Evolutionary conservation across 768 basidiomycete species (phyloP), one percentile per base, ranked within the genome.

Genomic region (Trametes cubensis): DNA sequence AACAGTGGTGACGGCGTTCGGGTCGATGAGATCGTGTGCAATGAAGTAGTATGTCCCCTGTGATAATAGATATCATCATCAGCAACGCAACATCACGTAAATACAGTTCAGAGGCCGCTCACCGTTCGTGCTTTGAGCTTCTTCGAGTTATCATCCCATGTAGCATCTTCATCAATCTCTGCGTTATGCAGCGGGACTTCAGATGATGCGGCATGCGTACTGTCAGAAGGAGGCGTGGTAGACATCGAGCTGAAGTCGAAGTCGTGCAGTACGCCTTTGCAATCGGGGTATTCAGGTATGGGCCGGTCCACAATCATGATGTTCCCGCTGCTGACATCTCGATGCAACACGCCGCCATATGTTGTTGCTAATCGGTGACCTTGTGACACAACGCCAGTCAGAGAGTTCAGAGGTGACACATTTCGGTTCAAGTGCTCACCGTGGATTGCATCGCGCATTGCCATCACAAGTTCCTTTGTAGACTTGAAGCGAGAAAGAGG

Each of bases 381-480:
- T 57, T 21, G n/a, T 0, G 15, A 4, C 3, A 5, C 34, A 34
- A 10, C 34, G 21, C 21, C 18, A 3, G 0, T 18, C 5, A 18
- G 25, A 10, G 2, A 1, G 11, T 2, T 11, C 10, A 11, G 34
- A 34, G 6, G 11, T 10, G 11, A 10, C 34, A 10, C 10, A 25
- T 21, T 7, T 4, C 42, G 18, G 8, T 4, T 14, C 2, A 34
- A 15, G 25, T 8, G 38, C 61, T n/a, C 23, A 63, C 65, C 65
- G 25, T 39, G 11, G 18, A 66, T 61, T 0, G 62, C 65, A 44
- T 66, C 62, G 18, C 52, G 56, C 8, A 66, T 39, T 11, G 59
- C 61, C 28, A 23, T 40, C 2, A 62, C 58, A 34, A 66, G 45
- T 39, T 62, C 61, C 14, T 49, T 45, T 4, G 65, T 66, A 23